Conservation (phyloP, 345 rosid genomes). For the Salix udensis region DNA sequence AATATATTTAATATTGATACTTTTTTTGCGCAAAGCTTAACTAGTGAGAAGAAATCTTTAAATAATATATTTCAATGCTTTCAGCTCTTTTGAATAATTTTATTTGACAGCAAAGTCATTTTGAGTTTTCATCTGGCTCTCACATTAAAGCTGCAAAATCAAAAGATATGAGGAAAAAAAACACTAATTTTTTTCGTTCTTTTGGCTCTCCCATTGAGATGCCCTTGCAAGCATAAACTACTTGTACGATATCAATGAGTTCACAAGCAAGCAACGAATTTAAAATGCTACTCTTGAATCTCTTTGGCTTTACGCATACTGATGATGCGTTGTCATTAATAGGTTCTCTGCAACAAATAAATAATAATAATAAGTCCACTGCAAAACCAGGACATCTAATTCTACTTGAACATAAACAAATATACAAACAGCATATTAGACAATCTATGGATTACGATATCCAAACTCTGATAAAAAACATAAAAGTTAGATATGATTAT, state of each 20-base stretch:
- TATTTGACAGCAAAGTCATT: too few relatives aligned
- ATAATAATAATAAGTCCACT: not conserved
- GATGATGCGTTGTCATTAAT: not conserved
- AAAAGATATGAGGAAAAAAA: not conserved
- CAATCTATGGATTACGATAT: not conserved
- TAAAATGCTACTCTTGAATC: not conserved
- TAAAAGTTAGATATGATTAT: not conserved
- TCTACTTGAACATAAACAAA: not conserved
- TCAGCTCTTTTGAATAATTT: too few relatives aligned
- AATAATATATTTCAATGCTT: too few relatives aligned
- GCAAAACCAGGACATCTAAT: not conserved
- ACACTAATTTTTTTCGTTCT: too few relatives aligned
- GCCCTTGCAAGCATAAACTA: not conserved
- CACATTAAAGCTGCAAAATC: not conserved
- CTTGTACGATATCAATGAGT: not conserved
- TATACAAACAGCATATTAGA: not conserved
- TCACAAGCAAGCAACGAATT: not conserved
- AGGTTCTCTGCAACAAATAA: conserved; percentile 9
- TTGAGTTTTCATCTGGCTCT: too few relatives aligned
- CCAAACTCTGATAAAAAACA: not conserved
- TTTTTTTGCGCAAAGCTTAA: too few relatives aligned
- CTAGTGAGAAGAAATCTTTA: too few relatives aligned
- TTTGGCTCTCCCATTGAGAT: not conserved
- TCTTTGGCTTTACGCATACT: not conserved
- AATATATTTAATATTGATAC: too few relatives aligned